Evolutionary conservation across 306 rosid genomes (phyloP).

Genomic region (Vigna radiata): DNA sequence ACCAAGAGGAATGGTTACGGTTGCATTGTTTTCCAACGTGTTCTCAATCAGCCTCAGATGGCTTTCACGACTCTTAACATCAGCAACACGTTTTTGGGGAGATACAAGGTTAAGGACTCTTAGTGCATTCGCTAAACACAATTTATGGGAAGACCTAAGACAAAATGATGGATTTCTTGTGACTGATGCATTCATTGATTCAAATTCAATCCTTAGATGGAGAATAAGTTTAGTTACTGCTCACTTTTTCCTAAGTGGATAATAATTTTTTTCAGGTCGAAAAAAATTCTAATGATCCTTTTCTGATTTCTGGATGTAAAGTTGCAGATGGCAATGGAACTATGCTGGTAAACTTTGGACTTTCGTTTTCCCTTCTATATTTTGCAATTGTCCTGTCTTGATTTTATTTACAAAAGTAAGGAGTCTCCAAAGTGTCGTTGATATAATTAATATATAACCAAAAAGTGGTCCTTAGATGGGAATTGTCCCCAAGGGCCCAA

Average conservation of each 20-base stretch:
- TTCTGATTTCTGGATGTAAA: slow-evolving; percentile 92
- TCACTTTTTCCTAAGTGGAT: neutral
- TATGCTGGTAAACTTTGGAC: slow-evolving; percentile 69
- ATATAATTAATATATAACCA: slow-evolving; percentile 11
- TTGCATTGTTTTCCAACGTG: slow-evolving; percentile 47
- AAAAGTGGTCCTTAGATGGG: neutral
- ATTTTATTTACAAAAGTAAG: slow-evolving; percentile 25
- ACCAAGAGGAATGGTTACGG: slow-evolving; percentile 18
- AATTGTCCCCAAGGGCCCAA: neutral
- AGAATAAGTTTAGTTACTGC: neutral
- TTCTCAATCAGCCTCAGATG: slow-evolving; percentile 75
- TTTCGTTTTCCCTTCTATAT: neutral
- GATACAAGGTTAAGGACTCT: slow-evolving; percentile 63
- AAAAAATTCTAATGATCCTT: slow-evolving; percentile 73
- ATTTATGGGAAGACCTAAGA: slow-evolving; percentile 41
- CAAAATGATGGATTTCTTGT: neutral
- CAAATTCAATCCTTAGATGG: neutral
- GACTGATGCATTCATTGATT: slow-evolving; percentile 26
- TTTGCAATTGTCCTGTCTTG: neutral
- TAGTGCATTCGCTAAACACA: slow-evolving; percentile 46
- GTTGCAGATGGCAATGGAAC: slow-evolving; percentile 91
- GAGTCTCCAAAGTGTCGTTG: neutral
- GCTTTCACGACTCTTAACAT: slow-evolving; percentile 46
- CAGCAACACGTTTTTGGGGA: slow-evolving; percentile 41
- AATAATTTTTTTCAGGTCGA: slow-evolving; percentile 57